Evolutionary conservation across 441 rosid genomes (phyloP), one percentile per base, ranked within the genome.

Genomic region (Isatis lusitanica): DNA sequence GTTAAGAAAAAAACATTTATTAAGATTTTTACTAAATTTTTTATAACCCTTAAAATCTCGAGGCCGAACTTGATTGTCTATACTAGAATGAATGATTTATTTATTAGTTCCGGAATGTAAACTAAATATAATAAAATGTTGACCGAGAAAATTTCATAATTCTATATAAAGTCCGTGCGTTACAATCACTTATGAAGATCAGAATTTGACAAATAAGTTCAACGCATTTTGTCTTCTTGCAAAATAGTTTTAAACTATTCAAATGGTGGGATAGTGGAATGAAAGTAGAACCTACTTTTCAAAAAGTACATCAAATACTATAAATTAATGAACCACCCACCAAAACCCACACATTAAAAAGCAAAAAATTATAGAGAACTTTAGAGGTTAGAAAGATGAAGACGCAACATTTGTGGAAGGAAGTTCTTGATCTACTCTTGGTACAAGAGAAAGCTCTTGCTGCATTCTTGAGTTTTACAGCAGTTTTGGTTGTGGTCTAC

Each of bases 401-500:
- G 74, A 69, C 69, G 59, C 78, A 73, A 38, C 73, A 50, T 6
- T 18, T 44, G 53, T 71, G 77, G 68, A 40, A 50, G 43, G 62
- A 58, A 46, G 76, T 74, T 52, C 72, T 60, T 55, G 39, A 15
- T 68, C 58, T 1, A 61, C 71, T 70, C 26, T 50, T 70, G 48
- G 9, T 12, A 48, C 71, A 66, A 60, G 36, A 60, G 12, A 15
- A 51, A 59, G 51, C 46, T 59, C 58, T 72, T 52, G 12, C 62
- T 71, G 24, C 65, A 36, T 51, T 66, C 57, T 66, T 77, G 48
- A 61, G 42, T 60, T 53, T 72, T 65, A 46, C 52, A 59, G 68
- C 77, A 6, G 65, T 66, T 50, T 84, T 87, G 35, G 50, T 81
- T 3, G 18, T 85, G 58, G 79, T 74, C 30, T 94, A 94, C 81